phyloP scores from a whole-genome alignment of 768 basidiomycete genomes.

The Sistotremastrum suecicum region DNA sequence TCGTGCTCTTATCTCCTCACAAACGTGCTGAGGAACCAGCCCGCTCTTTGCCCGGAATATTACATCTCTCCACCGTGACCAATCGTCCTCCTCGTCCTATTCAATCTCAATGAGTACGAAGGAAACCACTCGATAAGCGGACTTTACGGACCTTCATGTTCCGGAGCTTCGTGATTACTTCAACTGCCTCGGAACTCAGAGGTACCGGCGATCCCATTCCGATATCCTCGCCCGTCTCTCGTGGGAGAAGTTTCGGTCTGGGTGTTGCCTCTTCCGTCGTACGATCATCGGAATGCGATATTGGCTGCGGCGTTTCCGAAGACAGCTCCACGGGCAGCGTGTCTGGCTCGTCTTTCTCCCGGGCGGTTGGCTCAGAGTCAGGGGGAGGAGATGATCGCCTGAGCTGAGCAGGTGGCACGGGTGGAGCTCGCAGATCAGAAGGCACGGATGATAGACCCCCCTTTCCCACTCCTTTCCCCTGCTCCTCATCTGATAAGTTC shows the following conservation, averaged over 20 bases:
- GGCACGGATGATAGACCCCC: conserved; percentile 72
- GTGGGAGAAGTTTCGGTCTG: conserved; percentile 42
- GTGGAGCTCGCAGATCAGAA: conserved; percentile 48
- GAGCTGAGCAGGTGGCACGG: conserved; percentile 32
- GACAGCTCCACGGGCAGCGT: neutral
- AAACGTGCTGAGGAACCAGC: conserved; percentile 20
- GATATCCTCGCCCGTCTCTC: conserved; percentile 78
- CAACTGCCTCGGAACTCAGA: conserved; percentile 61
- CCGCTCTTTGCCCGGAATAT: conserved; percentile 64
- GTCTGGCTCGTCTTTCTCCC: too few species aligned
- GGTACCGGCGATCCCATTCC: conserved; percentile 80
- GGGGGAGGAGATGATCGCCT: conserved; percentile 7
- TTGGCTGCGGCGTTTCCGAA: conserved; percentile 34
- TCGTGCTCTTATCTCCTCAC: too few species aligned
- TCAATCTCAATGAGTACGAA: conserved; percentile 1
- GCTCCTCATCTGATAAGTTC: neutral
- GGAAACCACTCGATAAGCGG: neutral
- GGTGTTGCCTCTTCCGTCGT: neutral
- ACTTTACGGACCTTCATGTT: conserved; percentile 56
- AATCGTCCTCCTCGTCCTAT: conserved; percentile 79
- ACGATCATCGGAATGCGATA: conserved; percentile 10
- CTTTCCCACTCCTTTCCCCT: conserved; percentile 64
- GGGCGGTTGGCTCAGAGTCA: too few species aligned
- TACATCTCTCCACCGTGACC: conserved; percentile 79
- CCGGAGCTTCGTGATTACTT: conserved; percentile 62